Evolutionary conservation across 1,284 basidiomycete genomes (phyloP).

Genomic region (Cronartium quercuum): DNA sequence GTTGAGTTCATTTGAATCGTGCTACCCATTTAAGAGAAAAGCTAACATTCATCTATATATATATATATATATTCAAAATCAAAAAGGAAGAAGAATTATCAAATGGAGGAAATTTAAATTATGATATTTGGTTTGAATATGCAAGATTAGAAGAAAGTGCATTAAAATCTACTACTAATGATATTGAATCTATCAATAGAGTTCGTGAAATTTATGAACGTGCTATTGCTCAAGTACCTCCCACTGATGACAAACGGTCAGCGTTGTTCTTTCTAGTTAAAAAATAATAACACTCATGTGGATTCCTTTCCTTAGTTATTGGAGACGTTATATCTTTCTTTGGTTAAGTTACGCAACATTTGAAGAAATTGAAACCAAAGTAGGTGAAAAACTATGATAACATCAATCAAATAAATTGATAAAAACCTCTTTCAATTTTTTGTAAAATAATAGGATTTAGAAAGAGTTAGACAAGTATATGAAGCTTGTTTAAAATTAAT

Average conservation of each 20-base stretch:
- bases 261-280: constrained; percentile 36
- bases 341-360: constrained; percentile 96
- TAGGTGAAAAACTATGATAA: constrained; percentile 44
- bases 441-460: constrained; percentile 61
- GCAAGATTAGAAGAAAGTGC: constrained; percentile 87
- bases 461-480: constrained; percentile 81
- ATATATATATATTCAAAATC: not conserved
- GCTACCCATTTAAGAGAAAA: not conserved
- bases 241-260: constrained; percentile 72
- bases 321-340: constrained; percentile 92
- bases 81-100: constrained; percentile 67
- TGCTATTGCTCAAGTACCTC: constrained; percentile 91
- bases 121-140: constrained; percentile 98
- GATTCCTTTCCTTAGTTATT: constrained; percentile 53
- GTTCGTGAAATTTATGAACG: constrained; percentile 92
- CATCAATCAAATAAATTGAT: no score
- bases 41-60: not conserved
- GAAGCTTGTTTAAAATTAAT: constrained; percentile 81
- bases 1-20: constrained; percentile 50
- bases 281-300: not conserved
- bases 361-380: constrained; percentile 91
- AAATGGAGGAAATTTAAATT: constrained; percentile 77
- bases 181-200: constrained; percentile 61
- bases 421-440: constrained; percentile 32
- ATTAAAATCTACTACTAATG: constrained; percentile 65